Evolutionary conservation across 306 rosid genomes (phyloP).

Genomic region (Cucumis melo): DNA sequence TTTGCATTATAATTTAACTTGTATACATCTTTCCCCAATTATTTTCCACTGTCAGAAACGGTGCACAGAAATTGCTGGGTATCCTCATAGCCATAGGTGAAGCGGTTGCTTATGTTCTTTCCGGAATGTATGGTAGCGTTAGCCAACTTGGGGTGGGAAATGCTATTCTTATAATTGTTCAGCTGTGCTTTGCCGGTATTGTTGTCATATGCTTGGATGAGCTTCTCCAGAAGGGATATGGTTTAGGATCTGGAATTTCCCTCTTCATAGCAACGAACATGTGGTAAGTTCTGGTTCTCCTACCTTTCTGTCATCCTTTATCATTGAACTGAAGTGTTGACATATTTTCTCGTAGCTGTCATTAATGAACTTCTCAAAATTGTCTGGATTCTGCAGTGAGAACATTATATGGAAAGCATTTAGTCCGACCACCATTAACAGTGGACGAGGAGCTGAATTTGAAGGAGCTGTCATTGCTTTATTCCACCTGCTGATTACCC

Average conservation of each 20-base stretch:
- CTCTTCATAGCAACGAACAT: conserved; percentile 92
- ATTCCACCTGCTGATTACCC: conserved; percentile 34
- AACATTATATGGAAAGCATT: conserved; percentile 51
- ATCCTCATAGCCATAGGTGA: conserved; percentile 90
- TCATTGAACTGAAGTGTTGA: background rate
- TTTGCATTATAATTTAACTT: background rate
- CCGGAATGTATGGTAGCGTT: conserved; percentile 95
- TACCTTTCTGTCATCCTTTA: background rate
- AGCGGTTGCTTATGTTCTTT: conserved; percentile 95
- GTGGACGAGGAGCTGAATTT: conserved; percentile 47
- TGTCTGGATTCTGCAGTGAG: conserved; percentile 18
- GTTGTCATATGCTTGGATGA: conserved; percentile 94
- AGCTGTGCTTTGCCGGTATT: conserved; percentile 89
- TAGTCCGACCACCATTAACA: conserved; percentile 44
- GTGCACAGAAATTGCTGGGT: conserved; percentile 86
- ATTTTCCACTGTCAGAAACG: conserved; percentile 29
- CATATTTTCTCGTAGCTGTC: background rate
- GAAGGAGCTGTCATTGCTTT: conserved; percentile 51
- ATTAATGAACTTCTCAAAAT: background rate
- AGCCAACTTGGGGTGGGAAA: conserved; percentile 97
- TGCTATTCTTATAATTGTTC: conserved; percentile 80
- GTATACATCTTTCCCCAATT: background rate
- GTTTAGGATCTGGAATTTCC: conserved; percentile 96
- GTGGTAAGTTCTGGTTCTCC: conserved; percentile 33
- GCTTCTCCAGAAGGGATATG: conserved; percentile 98